phyloP scores from a whole-genome alignment of 2,329 filamentous ascomycete genomes.

The Pseudogymnoascus sp. region DNA sequence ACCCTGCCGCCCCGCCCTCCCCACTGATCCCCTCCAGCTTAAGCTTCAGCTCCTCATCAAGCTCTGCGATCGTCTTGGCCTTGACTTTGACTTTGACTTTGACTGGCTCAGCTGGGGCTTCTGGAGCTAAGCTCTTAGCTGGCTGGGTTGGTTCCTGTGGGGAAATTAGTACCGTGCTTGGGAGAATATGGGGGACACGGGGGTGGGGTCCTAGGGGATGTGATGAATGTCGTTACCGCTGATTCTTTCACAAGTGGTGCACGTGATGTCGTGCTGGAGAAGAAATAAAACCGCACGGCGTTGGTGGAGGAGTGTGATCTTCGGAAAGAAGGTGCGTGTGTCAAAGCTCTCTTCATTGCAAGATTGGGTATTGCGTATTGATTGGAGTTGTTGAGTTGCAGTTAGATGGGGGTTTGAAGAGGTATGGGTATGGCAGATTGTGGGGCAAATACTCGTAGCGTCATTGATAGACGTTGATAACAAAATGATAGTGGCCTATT shows the following conservation, averaged over 20 bases:
- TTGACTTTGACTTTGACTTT: not conserved
- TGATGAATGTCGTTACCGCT: not conserved
- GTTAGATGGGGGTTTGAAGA: not conserved
- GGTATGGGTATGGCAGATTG: not conserved
- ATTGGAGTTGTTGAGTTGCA: not conserved
- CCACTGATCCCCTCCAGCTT: constrained; percentile 62
- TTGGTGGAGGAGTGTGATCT: not conserved
- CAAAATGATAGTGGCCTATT: not conserved
- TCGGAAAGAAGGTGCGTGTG: not conserved
- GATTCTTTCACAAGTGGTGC: not conserved
- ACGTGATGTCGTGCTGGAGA: not conserved
- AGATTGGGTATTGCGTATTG: not conserved
- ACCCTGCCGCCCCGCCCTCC: constrained; percentile 61
- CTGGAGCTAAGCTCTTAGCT: not conserved
- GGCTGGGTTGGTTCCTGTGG: not conserved
- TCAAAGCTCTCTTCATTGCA: not conserved
- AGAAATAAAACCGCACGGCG: not conserved
- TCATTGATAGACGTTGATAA: not conserved
- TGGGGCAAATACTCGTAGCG: not conserved
- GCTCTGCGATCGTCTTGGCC: constrained; percentile 51
- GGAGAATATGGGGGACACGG: not conserved
- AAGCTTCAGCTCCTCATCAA: constrained; percentile 58
- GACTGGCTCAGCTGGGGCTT: not conserved
- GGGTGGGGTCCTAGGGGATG: not conserved
- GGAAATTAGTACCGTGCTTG: not conserved